Evolutionary conservation across 2,329 filamentous ascomycete species (phyloP), one percentile per base, ranked within the genome.

Genomic region (Diaporthe ampelina): DNA sequence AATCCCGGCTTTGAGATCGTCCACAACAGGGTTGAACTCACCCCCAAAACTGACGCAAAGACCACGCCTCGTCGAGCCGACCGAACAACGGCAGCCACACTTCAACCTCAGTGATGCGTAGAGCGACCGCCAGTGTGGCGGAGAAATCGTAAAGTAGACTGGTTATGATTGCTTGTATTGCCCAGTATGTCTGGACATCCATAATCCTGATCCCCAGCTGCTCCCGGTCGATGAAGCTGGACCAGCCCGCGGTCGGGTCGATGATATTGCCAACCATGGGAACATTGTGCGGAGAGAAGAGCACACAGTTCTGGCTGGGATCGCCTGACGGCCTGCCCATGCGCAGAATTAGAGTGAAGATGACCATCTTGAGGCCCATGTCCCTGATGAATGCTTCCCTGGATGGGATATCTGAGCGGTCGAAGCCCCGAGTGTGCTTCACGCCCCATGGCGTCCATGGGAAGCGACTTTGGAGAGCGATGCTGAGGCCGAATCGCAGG

Each of bases 11-110:
- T n/a, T n/a, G n/a, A n/a, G n/a, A n/a, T n/a, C n/a, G n/a, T n/a
- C n/a, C n/a, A n/a, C n/a, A n/a, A n/a, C n/a, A n/a, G 24, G 24
- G 24, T 29, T 48, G 40, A 48, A 45, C 59, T 65, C 59, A 65
- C 59, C 59, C 59, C 59, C 59, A 65, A 48, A 65, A 65, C 32
- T 65, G 59, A 29, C 59, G 59, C 59, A 65, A 29, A n/a, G 59
- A 65, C 59, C 59, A 48, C 8, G 59, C 40, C n/a, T 48, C 40
- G 40, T 48, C 29, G 10, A 21, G 21, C 29, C 15, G 40, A 32
- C 59, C 59, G 19, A 65, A 65, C 40, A 65, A 15, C 26, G 59
- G 59, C 21, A 40, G 59, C 59, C 59, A 65, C 40, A 32, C 59
- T 21, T 65, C 40, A 40, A 48, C 59, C 9, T 65, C 45, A 21